Evolutionary conservation across 179 eudicot species (phyloP), one percentile per base, ranked within the genome.

Genomic region (Amaranthus tricolor): DNA sequence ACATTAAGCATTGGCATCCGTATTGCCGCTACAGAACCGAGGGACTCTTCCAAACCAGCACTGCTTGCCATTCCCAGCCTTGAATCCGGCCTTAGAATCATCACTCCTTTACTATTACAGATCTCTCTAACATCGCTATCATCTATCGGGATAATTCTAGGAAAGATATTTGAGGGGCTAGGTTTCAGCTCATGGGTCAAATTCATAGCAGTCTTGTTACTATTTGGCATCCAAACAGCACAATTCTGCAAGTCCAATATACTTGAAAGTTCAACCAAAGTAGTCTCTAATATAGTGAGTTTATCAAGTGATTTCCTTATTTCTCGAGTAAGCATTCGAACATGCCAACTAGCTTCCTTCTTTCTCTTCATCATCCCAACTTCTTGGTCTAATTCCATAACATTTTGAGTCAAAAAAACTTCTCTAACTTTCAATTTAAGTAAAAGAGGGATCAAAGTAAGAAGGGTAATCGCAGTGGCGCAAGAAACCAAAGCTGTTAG

Each of bases 401-500:
- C 85, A 81, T 92, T 92, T 77, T 90, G 85, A 45, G 73, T 83
- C 82, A 90, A 77, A 86, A 94, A 85, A 40, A 90, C 79, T 74
- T 94, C 98, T 69, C 97, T 85, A 65, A 88, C 94, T 82, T 90
- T 94, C 74, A 89, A 82, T 83, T 90, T 92, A 11, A 94, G 90
- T 49, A 94, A 78, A 70, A 89, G 79, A 47, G 98, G 98, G 75
- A 94, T 85, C 74, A 94, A 82, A 70, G 94, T 89, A 59, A 92
- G 68, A 15, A 94, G 97, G 45, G 97, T 92, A 21, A 94, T 90
- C 0, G 98, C 92, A 2, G 98, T 94, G 65, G 97, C 98, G 58
- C 89, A 90, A 1, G 98, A 94, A 72, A 94, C 98, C 16, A 94
- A 84, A 51, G 98, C 98, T 0, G 98, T 94, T 17, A 92, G 91